Conservation (phyloP, 148 eudicot species). For the Cornus florida region DNA sequence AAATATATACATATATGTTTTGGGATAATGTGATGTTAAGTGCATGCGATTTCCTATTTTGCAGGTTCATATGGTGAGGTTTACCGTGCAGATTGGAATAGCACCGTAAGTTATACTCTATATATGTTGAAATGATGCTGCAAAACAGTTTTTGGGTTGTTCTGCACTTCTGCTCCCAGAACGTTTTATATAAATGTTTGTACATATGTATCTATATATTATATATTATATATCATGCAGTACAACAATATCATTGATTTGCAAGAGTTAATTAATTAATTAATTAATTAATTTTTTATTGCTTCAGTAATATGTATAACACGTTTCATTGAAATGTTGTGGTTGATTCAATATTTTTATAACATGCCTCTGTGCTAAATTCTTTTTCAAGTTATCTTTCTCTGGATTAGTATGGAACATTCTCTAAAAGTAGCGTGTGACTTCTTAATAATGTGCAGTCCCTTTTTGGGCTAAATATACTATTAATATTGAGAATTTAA, state of each 20-base stretch:
- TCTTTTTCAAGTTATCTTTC: background rate
- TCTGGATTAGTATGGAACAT: background rate
- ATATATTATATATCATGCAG: background rate
- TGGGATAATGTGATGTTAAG: background rate
- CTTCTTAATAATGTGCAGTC: background rate
- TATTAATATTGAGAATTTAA: background rate
- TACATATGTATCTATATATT: background rate
- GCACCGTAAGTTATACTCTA: constrained; percentile 69
- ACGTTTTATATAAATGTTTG: background rate
- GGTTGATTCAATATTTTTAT: background rate
- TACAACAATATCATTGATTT: background rate
- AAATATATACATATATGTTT: background rate
- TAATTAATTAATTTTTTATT: no score
- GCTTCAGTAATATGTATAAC: background rate
- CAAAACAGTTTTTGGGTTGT: background rate
- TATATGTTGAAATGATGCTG: background rate
- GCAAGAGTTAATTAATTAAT: no score
- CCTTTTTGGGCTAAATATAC: background rate
- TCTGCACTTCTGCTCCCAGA: background rate
- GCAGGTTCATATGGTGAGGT: constrained; percentile 99
- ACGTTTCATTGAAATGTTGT: background rate
- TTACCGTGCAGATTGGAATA: constrained; percentile 94
- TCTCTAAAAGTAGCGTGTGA: background rate
- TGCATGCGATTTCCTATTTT: constrained; percentile 26
- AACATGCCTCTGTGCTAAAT: background rate